Percentiles rank a stretch among this genome's conserved stretches.
phyloP scores from a whole-genome alignment of 2,329 filamentous ascomycete genomes.

The Penicillium sp. region DNA sequence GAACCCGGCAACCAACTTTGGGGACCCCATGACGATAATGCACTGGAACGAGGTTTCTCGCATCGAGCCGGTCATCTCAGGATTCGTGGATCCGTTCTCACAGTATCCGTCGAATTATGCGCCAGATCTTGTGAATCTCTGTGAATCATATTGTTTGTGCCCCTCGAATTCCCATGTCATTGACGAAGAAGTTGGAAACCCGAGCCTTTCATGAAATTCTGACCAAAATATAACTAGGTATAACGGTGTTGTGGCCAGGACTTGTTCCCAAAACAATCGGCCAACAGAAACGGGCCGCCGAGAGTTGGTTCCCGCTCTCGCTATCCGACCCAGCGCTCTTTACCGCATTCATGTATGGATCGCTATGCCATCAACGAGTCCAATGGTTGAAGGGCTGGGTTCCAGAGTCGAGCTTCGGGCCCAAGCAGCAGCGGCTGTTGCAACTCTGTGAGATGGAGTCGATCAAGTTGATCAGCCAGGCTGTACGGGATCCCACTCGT shows the following conservation, averaged over 20 bases:
- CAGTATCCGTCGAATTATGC: slow-evolving; percentile 27
- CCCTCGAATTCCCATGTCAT: not conserved
- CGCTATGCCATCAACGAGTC: slow-evolving; percentile 36
- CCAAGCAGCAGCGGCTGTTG: slow-evolving; percentile 27
- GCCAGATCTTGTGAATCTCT: slow-evolving; percentile 26
- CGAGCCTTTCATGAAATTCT: not conserved
- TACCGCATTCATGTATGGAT: slow-evolving; percentile 35
- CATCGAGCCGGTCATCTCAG: slow-evolving; percentile 26
- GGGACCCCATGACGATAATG: not conserved
- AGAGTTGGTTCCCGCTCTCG: slow-evolving; percentile 35
- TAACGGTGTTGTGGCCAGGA: slow-evolving; percentile 33
- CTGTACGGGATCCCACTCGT: slow-evolving; percentile 34
- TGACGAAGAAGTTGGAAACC: not conserved
- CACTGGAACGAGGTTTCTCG: slow-evolving; percentile 12
- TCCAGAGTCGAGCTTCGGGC: slow-evolving; percentile 22
- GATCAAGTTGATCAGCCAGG: slow-evolving; percentile 39
- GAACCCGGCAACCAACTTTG: not conserved
- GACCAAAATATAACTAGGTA: slow-evolving; percentile 14
- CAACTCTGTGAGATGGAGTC: slow-evolving; percentile 36
- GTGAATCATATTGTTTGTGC: slow-evolving; percentile 33
- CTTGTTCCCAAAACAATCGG: slow-evolving; percentile 22
- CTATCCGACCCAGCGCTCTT: slow-evolving; percentile 33
- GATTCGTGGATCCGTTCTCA: slow-evolving; percentile 31
- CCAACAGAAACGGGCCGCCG: slow-evolving; percentile 6
- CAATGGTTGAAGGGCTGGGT: slow-evolving; percentile 32